Percentiles rank a stretch among this genome's conserved stretches.
Evolutionary conservation across 768 basidiomycete species (phyloP).

Genomic region (Trametes cubensis): DNA sequence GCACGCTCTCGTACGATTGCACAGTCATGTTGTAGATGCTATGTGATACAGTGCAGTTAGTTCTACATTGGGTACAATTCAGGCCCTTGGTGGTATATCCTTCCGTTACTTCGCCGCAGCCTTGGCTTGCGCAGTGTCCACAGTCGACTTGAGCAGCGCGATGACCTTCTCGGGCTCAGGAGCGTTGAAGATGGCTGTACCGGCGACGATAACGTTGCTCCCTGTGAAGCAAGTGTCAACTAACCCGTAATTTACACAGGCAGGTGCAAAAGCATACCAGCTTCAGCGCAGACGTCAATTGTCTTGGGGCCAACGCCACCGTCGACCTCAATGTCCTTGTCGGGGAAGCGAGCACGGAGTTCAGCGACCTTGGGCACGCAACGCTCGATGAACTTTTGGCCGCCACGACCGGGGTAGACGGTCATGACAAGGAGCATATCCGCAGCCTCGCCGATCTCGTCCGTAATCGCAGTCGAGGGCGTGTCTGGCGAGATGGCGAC

Average conservation of each 20-base stretch:
- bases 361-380: conserved; percentile 93
- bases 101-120: conserved; percentile 28
- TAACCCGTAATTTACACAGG: not conserved
- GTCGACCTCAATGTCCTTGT: conserved; percentile 97
- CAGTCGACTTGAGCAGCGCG: conserved; percentile 62
- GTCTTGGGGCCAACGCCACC: conserved; percentile 96
- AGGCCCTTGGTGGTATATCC: not conserved
- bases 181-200: conserved; percentile 91
- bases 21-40: conserved; percentile 9
- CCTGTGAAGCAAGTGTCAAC: conserved; percentile 47
- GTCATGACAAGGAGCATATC: conserved; percentile 99
- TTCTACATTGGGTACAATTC: conserved; percentile 13
- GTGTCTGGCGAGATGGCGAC: conserved; percentile 98
- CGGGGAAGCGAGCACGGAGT: conserved; percentile 85
- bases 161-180: conserved; percentile 81
- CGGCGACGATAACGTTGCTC: conserved; percentile 97
- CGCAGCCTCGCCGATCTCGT: conserved; percentile 77
- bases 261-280: conserved; percentile 54
- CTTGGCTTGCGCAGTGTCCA: conserved; percentile 67
- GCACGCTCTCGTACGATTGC: not conserved
- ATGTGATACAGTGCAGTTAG: conserved; percentile 21
- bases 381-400: conserved; percentile 93
- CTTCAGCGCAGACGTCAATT: conserved; percentile 83
- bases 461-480: conserved; percentile 83
- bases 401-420: conserved; percentile 92